Evolutionary conservation across 2,329 filamentous ascomycete genomes (phyloP), one percentile per base, ranked within the genome.

Genomic region (Macroventuria anomochaeta): DNA sequence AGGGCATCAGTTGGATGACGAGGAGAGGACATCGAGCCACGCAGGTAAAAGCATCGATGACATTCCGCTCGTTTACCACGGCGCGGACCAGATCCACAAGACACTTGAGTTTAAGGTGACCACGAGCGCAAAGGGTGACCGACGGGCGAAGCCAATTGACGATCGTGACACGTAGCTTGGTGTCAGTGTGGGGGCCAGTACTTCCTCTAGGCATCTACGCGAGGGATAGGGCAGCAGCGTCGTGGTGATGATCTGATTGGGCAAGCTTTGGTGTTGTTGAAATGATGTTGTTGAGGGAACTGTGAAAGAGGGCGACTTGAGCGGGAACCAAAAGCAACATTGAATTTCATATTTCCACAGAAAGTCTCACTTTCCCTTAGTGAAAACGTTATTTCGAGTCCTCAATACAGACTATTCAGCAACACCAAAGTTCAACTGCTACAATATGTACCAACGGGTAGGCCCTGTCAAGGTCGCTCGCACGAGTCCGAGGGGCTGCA

Each of bases 161-260:
- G 17, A 50, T 43, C 38, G 47, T 43, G 39, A 50, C 47, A 43
- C 23, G 23, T 50, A 50, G 31, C 47, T 43, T 43, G 39, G 47
- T 50, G 39, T 40, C 33, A 38, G 38, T 50, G 37, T 50, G 31
- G 46, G 28, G 17, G 31, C 23, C 38, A 50, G 46, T 50, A 43
- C 31, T 50, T 50, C 31, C 23, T 50, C 32, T 43, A 32, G 31
- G 48, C 33, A 51, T 39, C 40, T 44, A 51, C 26, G 39, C 40
- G 39, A 18, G 39, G 10, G 13, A 43, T 28, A 34, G 26, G 26
- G 39, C 39, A 51, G 40, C 33, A 44, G 48, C n/a, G 32, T 51
- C 12, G 39, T 44, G 26, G 32, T 44, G 15, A 44, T 44, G 33
- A 38, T 43, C 38, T 44, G 34, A 44, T 51, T 39, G 26, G 33